Evolutionary conservation across 768 basidiomycete genomes (phyloP), one percentile per base, ranked within the genome.

Genomic region (Termitomyces sp.): DNA sequence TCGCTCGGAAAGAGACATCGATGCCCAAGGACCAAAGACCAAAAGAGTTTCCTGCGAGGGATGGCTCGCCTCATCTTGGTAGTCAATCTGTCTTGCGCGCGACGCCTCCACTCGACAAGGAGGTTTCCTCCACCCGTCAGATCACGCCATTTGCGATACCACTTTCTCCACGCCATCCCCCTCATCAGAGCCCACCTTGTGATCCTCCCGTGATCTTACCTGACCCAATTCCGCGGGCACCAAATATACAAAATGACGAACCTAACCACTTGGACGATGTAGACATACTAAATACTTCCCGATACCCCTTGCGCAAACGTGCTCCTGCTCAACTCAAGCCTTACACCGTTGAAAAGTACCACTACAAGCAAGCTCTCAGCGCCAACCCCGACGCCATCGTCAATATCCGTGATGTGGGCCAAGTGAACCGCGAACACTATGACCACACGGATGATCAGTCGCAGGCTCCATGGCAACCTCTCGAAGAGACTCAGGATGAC

Each of bases 311-410:
- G 37, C 82, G 88, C 35, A 61, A 64, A 45, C 79, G 88, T 21
- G 70, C 77, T 32, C 66, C 75, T 37, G 71, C 76, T 19, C 88
- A 90, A 62, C 57, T 83, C 15, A 75, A 79, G 12, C 88, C 88
- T 1, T 90, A 84, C 60, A 74, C 72, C 11, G 75, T 76, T 34
- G 87, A 90, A 55, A 71, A 78, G 50, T 41, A 70, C 11, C 40
- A 68, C 37, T 90, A 90, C 64, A 76, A 80, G 53, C 66, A 67
- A 14, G 74, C 77, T 49, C 67, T 90, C 58, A 73, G 72, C 30
- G 60, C 64, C 0, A 78, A 76, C 57, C 88, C 87, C 2, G 89
- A 90, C 21, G 88, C 88, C 1, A 81, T 90, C 42, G 75, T 90
- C 44, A 82, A 79, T 53, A 54, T 75, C 24, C 68, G 63, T 45